These are phyloP conservation scores for Gastrolobium villosum DNA, from an alignment of 306 rosid genomes.

Conservation along the genomic window DNA sequence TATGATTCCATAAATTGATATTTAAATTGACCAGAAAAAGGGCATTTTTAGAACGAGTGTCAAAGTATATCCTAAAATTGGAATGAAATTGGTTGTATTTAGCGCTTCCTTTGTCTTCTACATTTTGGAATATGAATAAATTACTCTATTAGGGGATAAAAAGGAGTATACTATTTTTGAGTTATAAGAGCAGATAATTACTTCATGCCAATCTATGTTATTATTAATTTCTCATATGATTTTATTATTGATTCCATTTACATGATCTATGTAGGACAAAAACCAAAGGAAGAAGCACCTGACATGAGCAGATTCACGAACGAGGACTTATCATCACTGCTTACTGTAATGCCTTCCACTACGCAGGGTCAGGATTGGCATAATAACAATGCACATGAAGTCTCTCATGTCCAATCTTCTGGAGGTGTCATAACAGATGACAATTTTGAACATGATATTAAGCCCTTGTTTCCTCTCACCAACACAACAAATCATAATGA, in stretches of 20 bases:
- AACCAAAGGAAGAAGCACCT: conserved; percentile 61
- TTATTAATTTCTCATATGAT: background rate
- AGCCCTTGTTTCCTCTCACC: conserved; percentile 68
- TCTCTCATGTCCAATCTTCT: conserved; percentile 61
- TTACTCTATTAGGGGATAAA: background rate
- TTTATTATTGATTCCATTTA: background rate
- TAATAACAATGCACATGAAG: conserved; percentile 37
- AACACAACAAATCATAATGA: conserved; percentile 56
- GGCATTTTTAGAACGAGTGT: conserved; percentile 3
- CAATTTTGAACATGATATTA: conserved; percentile 64
- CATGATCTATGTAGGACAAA: conserved; percentile 52
- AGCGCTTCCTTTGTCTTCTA: background rate
- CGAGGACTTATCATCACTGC: conserved; percentile 70
- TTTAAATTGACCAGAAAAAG: background rate
- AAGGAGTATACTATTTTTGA: background rate
- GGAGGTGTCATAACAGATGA: conserved; percentile 52
- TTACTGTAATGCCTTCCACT: conserved; percentile 60
- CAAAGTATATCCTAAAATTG: background rate
- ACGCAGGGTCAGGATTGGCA: conserved; percentile 65
- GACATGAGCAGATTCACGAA: conserved; percentile 51
- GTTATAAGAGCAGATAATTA: background rate
- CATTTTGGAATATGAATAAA: background rate
- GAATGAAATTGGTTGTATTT: background rate
- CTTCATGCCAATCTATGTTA: background rate
- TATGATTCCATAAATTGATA: background rate